Conservation (phyloP, 257 asterid species). For the Jaltomata sinuosa region DNA sequence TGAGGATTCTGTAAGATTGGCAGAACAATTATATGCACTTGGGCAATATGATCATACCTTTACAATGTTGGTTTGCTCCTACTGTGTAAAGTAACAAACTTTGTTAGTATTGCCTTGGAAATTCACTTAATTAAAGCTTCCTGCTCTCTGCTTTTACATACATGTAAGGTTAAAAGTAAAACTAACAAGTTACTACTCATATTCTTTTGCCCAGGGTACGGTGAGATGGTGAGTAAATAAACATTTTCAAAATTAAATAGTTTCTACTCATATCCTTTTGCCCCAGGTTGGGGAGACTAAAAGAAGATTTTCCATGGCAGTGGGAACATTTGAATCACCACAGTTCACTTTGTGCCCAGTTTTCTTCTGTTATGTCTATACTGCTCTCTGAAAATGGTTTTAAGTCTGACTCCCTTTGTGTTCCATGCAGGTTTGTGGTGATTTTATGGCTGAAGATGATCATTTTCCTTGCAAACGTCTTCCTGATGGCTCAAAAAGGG, state of each 20-base stretch:
- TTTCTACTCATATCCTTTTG: not conserved
- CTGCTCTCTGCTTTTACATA: not conserved
- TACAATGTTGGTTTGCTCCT: not conserved
- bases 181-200: not conserved
- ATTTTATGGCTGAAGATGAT: conserved; percentile 21
- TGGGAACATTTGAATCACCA: not conserved
- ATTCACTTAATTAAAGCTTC: not conserved
- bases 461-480: conserved; percentile 53
- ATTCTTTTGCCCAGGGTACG: not conserved
- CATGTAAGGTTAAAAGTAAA: not conserved
- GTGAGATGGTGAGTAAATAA: not conserved
- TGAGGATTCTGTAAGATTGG: not conserved
- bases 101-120: not conserved
- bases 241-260: not conserved
- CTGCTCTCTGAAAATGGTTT: not conserved
- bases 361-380: not conserved
- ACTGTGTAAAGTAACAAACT: not conserved
- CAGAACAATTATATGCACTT: not conserved
- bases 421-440: conserved; percentile 40
- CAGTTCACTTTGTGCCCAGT: not conserved
- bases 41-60: not conserved
- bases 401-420: not conserved
- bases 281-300: not conserved
- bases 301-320: not conserved
- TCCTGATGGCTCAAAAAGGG: conserved; percentile 95